Evolutionary conservation across 495 filamentous ascomycete species (phyloP), one percentile per base, ranked within the genome.

Genomic region (Aspergillus funiculosus): DNA sequence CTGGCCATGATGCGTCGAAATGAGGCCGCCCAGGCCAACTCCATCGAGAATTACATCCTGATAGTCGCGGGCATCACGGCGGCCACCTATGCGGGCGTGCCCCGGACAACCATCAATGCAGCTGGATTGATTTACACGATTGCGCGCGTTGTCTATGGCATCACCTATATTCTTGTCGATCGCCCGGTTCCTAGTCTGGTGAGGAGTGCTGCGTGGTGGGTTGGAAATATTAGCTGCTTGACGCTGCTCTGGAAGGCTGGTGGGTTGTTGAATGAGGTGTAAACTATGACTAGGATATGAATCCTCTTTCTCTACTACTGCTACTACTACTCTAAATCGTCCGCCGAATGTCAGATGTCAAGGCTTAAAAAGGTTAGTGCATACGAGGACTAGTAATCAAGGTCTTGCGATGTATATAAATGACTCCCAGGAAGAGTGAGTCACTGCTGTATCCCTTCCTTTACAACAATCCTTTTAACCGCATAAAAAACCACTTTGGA

Each of bases 1-100:
- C 60, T 76, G 15, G 51, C 68, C 4, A 69, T 63, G 64, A 50
- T 77, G 5, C 62, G 62, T 43, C 69, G 74, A 1, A 63, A 62
- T 50, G 72, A 76, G 48, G 38, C 62, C 1, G 73, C 74, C 5
- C 69, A 74, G 41, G 66, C 66, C 7, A 79, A 78, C 35, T 56
- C 72, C 0, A 62, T 75, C 4, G 74, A 76, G 52, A 58, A 58
- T n/a, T 64, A 55, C 32, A 22, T 59, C 7, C 28, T 64, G 15
- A 28, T 64, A 0, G 61, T 60, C 7, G 57, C 52, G 0, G 47
- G 49, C 14, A 28, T 59, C 21, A 21, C 50, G 1, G 43, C 62
- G 27, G 57, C 62, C 6, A 51, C 43, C 0, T 13, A 42, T 15
- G 61, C 61, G 1, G 57, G 59, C 22, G 59, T 64, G 1, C 35